A percentile compares a stretch with the other conserved stretches of the same genome.
Conservation (phyloP, 371 early-diverging fungal genomes). For the Rhizopus arrhizus region DNA sequence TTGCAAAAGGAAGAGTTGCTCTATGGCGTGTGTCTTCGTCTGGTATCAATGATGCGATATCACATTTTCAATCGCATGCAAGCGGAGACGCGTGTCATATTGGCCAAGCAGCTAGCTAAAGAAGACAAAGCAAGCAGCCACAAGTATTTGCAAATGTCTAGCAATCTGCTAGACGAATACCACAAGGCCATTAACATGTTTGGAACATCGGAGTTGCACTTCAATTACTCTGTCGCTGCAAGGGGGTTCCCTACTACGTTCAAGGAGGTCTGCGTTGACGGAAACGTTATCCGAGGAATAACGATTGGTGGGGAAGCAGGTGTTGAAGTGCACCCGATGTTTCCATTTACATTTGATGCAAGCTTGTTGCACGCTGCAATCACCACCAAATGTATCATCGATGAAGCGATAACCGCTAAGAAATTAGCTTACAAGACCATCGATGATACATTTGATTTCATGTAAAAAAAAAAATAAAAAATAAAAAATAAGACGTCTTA, state of each 20-base stretch:
- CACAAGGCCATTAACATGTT: conserved; percentile 31
- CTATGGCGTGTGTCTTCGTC: conserved; percentile 28
- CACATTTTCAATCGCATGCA: conserved; percentile 30
- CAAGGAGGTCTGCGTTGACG: conserved; percentile 27
- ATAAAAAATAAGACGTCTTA: too few relatives aligned
- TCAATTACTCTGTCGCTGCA: conserved; percentile 23
- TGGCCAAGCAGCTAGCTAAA: conserved; percentile 1
- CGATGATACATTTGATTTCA: conserved; percentile 31
- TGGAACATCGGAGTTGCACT: conserved; percentile 30
- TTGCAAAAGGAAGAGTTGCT: conserved; percentile 16
- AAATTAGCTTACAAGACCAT: conserved; percentile 29
- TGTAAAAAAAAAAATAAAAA: conserved; percentile 19
- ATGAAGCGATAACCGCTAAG: conserved; percentile 28
- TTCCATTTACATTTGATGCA: conserved; percentile 36
- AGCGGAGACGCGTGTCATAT: background rate
- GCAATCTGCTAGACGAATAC: conserved; percentile 23
- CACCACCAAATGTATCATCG: conserved; percentile 36
- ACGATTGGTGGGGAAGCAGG: conserved; percentile 49
- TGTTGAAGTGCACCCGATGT: conserved; percentile 31
- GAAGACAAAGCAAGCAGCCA: background rate
- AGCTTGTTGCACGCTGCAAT: conserved; percentile 48
- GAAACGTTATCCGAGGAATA: conserved; percentile 37
- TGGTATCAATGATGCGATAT: conserved; percentile 34
- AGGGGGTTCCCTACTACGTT: conserved; percentile 32
- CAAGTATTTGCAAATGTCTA: conserved; percentile 7